Evolutionary conservation across 345 rosid species (phyloP), one percentile per base, ranked within the genome.

Genomic region (Corymbia maculata): DNA sequence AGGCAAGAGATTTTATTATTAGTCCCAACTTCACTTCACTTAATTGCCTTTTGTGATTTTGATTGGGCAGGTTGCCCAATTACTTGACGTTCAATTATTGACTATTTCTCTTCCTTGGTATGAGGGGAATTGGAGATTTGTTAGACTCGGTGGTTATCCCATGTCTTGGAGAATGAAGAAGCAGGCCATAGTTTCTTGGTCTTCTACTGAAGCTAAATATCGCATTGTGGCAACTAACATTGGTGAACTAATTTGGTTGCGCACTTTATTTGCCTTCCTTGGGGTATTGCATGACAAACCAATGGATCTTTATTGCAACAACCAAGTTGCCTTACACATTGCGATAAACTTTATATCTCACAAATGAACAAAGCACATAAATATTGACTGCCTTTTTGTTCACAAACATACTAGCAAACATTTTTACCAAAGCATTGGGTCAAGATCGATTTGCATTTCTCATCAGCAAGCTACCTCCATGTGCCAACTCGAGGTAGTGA

Each of bases 261-360:
- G 3, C 10, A 17, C 49, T 26, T 13, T 90, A 44, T 36, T 90
- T 15, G 7, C 15, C 8, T 68, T 75, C 2, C 44, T 88, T 1
- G 24, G 57, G 8, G 59, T 88, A 7, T 7, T 30, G 22, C 61
- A 9, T n/a, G 4, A 45, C 4, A 30, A 28, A 12, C 30, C 70
- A 4, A 50, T 64, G 8, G 36, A 22, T 50, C 47, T 82, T 7
- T 87, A 44, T 2, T 88, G 68, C 1, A 52, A 70, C 14, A 90
- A 90, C 64, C 17, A 21, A n/a, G 22, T 59, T 12, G 3, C 64
- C 4, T 14, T 50, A 26, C 86, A 28, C 4, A 32, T 86, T 1
- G 12, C 1, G 3, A 6, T 86, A 26, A 86, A 55, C 61, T 1
- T 2, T 0, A 0, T 55, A 55, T 22, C 22, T 21, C 55, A 55